Conservation (phyloP, 306 rosid genomes). For the Inga leiocalycina region DNA sequence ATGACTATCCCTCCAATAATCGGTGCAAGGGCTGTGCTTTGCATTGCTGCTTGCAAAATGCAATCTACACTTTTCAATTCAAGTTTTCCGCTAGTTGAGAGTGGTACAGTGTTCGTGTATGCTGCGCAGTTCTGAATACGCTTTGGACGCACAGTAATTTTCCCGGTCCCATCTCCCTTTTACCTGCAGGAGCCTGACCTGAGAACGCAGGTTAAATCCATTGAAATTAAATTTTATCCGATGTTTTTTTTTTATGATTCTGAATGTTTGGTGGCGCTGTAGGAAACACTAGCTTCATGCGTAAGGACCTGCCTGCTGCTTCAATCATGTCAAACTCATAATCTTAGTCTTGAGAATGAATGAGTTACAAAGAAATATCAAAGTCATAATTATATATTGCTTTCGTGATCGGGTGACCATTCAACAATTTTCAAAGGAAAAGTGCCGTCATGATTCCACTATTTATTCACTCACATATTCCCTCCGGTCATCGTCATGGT, state of each 20-base stretch:
- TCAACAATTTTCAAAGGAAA: slow-evolving; percentile 41
- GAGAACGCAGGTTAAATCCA: not conserved
- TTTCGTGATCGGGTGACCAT: not conserved
- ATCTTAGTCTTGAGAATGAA: not conserved
- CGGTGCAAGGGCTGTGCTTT: not conserved
- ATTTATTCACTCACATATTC: slow-evolving; percentile 18
- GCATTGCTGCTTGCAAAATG: not conserved
- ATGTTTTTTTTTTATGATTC: not conserved
- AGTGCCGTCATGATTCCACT: slow-evolving; percentile 1
- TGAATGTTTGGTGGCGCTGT: slow-evolving; percentile 10
- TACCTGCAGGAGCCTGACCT: not conserved
- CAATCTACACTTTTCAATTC: not conserved
- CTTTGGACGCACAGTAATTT: not conserved
- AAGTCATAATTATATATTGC: not conserved
- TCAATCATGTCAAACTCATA: slow-evolving; percentile 17
- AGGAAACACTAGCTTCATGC: not conserved
- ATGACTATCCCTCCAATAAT: slow-evolving; percentile 7
- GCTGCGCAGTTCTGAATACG: not conserved
- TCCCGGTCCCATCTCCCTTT: not conserved
- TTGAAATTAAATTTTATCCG: not conserved
- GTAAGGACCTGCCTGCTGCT: slow-evolving; percentile 3
- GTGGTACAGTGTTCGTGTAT: no score
- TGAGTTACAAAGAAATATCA: not conserved
- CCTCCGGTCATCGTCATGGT: not conserved
- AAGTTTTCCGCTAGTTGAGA: no score